Base-by-base conservation (phyloP, 805 yeast genomes). In the Sugiyamaella boreocaroliniensis region DNA sequence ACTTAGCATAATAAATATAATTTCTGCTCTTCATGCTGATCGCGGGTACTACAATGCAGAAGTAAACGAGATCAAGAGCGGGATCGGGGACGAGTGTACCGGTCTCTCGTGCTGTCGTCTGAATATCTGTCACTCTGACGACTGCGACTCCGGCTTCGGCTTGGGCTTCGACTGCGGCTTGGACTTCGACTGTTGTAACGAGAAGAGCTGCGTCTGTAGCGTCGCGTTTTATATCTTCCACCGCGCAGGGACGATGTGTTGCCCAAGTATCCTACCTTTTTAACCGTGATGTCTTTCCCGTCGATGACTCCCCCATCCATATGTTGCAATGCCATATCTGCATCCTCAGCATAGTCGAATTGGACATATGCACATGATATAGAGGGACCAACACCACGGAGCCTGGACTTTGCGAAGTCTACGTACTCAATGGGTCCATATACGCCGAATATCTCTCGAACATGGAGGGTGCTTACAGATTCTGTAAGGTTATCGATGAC, bases 251-350 rank as follows among this genome's bases (percentile, higher is more conserved):
- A 14, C 37, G 37, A 32, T 32, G 4, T 10, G 37, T 32, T 32
- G n/a, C 37, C n/a, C n/a, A 11, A 4, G 8, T 10, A 14, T 9
- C 37, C n/a, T 5, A 32, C 4, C n/a, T 11, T 10, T 32, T 32
- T 32, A 14, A 32, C 37, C 3, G 37, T 14, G 26, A 18, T 29
- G 41, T 29, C 26, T 29, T 40, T 32, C 19, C 40, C 22, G 41
- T 55, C 61, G 19, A 58, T 48, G 51, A 54, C 47, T n/a, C 61
- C 61, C 2, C 54, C 52, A 41, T 58, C 48, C 59, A 58, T 53
- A 26, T 47, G 51, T 6, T 26, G 15, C 11, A 48, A 47, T 3
- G 61, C 58, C 20, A 12, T 42, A 7, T 34, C 22, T 8, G 61
- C 57, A 18, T 55, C 56, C 16, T 49, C 53, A 3, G 49, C 32